phyloP scores from a whole-genome alignment of 306 rosid species.

The Glycine soja region DNA sequence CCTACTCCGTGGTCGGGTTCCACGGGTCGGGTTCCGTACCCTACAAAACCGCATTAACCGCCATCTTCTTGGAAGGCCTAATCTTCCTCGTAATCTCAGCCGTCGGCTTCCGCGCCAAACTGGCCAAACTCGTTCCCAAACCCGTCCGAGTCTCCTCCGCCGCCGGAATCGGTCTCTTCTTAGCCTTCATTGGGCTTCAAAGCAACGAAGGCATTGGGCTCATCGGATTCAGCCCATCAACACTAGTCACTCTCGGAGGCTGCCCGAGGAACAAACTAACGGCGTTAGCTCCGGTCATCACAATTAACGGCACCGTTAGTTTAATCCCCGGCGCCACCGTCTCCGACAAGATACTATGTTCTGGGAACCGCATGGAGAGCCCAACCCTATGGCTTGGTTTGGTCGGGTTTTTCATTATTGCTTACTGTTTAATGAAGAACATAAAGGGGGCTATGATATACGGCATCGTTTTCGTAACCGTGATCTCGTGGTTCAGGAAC shows the following conservation, averaged over 20 bases:
- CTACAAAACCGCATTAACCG: conserved; percentile 70
- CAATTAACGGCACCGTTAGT: conserved; percentile 63
- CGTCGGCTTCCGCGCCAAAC: conserved; percentile 75
- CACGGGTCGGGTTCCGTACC: conserved; percentile 85
- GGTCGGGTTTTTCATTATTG: conserved; percentile 78
- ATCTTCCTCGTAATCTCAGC: conserved; percentile 68
- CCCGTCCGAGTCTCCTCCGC: conserved; percentile 83
- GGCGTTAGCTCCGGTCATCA: conserved; percentile 62
- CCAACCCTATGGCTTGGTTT: conserved; percentile 82
- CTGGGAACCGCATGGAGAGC: conserved; percentile 69
- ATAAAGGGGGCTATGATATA: conserved; percentile 84
- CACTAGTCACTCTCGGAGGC: conserved; percentile 73
- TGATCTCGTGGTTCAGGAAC: conserved; percentile 80
- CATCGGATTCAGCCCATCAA: conserved; percentile 75
- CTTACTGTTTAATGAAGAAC: conserved; percentile 68
- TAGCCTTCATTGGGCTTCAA: conserved; percentile 88
- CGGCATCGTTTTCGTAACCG: conserved; percentile 85
- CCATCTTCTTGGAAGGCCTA: conserved; percentile 78
- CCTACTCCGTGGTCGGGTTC: conserved; percentile 87
- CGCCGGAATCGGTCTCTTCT: conserved; percentile 85
- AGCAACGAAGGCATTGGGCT: conserved; percentile 84
- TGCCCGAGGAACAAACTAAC: conserved; percentile 65
- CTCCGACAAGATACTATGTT: conserved; percentile 65
- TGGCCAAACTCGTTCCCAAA: conserved; percentile 78
- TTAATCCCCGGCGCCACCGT: conserved; percentile 57